A percentile compares a stretch with the other conserved stretches of the same genome.
Evolutionary conservation across 1,139 yeast genomes (phyloP).

Genomic region (Pichia sp.): DNA sequence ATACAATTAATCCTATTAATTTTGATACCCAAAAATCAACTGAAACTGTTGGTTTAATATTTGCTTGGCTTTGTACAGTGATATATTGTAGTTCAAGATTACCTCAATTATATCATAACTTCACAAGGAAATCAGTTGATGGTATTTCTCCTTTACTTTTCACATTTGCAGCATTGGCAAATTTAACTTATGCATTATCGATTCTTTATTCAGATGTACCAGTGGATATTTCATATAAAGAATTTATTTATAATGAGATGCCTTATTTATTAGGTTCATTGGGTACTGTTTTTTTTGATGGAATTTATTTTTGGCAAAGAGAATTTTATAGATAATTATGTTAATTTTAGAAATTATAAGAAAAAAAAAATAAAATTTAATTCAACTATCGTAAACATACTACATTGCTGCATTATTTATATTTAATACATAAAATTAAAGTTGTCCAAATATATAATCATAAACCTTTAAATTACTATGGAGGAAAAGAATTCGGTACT

Average conservation of each 20-base stretch:
- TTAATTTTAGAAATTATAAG: too few species aligned
- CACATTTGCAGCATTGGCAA: slow-evolving; percentile 73
- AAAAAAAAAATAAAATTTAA: too few species aligned
- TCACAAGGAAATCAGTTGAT: slow-evolving; percentile 70
- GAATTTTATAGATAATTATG: slow-evolving; percentile 21
- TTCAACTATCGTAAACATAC: too few species aligned
- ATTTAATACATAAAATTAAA: too few species aligned
- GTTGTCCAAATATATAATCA: too few species aligned
- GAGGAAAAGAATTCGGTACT: too few species aligned
- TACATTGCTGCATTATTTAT: too few species aligned
- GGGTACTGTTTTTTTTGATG: slow-evolving; percentile 78
- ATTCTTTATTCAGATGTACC: slow-evolving; percentile 36
- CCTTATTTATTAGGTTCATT: slow-evolving; percentile 84
- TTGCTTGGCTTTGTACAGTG: slow-evolving; percentile 78
- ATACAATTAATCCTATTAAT: not conserved
- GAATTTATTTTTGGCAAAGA: slow-evolving; percentile 66
- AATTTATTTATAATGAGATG: slow-evolving; percentile 59
- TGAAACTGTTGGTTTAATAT: slow-evolving; percentile 39
- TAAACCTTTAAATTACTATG: too few species aligned
- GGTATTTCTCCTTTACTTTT: slow-evolving; percentile 82
- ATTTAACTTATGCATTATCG: slow-evolving; percentile 68
- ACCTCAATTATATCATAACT: slow-evolving; percentile 81
- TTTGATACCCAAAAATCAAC: not conserved
- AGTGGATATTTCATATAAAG: slow-evolving; percentile 33
- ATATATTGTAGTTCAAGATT: slow-evolving; percentile 73